Evolutionary conservation across 2,329 filamentous ascomycete genomes (phyloP), one percentile per base, ranked within the genome.

Genomic region (Juglanconis oblonga): DNA sequence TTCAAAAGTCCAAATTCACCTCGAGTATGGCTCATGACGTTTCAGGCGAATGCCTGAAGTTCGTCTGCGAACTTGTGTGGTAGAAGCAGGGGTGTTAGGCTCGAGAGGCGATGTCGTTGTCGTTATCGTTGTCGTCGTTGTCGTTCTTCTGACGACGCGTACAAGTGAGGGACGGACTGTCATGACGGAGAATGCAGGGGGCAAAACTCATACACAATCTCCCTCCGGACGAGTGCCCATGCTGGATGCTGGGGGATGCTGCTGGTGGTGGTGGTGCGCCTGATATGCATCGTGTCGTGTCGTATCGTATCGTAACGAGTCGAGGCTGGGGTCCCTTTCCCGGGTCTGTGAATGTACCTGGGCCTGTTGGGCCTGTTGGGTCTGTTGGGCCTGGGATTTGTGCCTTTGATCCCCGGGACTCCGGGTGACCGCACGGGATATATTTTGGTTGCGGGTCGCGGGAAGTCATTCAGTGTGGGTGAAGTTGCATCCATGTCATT

Each of bases 281-380:
- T 58, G 40, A 45, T 55, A 55, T 55, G 44, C 44, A 55, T 24
- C 14, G n/a, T n/a, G 42, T 55, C 53, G 53, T 48, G 48, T 55
- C 42, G 53, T 24, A n/a, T 47, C 44, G 44, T 47, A 29, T 47
- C 44, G 44, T 24, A 47, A 7, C 38, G 38, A 38, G 38, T 14
- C 38, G 38, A 42, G 2, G 38, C 38, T 42, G 38, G n/a, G 38
- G n/a, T 42, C 38, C 38, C 10, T 42, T 42, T 42, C 8, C 38
- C n/a, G 5, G 4, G 38, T 42, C 11, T 13, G 38, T 14, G 10
- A 42, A 42, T 24, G 38, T 14, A 14, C 38, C 38, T 42, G 38
- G 38, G 10, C 38, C 9, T 10, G 38, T 13, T 14, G 11, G 38
- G 38, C 10, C 5, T 14, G 5, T 42, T 42, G 17, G 17, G 17